Conservation (phyloP, 331 rosid genomes). For the Acacia pycnantha region DNA sequence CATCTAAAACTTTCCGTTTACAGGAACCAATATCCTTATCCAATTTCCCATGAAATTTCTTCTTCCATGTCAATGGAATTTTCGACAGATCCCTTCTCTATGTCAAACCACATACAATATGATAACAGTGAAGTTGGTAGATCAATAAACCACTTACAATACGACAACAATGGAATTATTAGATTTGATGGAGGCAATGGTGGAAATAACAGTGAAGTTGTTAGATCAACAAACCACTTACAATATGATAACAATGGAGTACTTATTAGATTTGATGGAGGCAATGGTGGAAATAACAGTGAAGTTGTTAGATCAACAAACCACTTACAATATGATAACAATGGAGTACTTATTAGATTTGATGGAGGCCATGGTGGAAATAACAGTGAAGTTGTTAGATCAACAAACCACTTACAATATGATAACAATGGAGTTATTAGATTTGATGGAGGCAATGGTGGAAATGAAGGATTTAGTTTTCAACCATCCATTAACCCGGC, state of each 20-base stretch:
- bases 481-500: neutral
- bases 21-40: neutral
- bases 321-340: no score
- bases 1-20: neutral
- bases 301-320: neutral
- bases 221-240: no score
- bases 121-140: neutral
- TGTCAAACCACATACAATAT: neutral
- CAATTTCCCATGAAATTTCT: neutral
- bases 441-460: neutral
- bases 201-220: neutral
- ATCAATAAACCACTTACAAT: no score
- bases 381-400: neutral
- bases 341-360: no score
- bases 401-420: no score
- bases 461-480: neutral
- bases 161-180: no score
- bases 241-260: no score
- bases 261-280: neutral
- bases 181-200: neutral
- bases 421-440: no score
- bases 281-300: neutral
- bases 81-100: neutral
- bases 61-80: neutral
- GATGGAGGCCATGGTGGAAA: neutral